A percentile compares a stretch with the other conserved stretches of the same genome.
These are phyloP conservation scores for Dryadomyces quercus-mongolicae DNA, from an alignment of 2,329 filamentous ascomycete species.

Conservation along the genomic window DNA sequence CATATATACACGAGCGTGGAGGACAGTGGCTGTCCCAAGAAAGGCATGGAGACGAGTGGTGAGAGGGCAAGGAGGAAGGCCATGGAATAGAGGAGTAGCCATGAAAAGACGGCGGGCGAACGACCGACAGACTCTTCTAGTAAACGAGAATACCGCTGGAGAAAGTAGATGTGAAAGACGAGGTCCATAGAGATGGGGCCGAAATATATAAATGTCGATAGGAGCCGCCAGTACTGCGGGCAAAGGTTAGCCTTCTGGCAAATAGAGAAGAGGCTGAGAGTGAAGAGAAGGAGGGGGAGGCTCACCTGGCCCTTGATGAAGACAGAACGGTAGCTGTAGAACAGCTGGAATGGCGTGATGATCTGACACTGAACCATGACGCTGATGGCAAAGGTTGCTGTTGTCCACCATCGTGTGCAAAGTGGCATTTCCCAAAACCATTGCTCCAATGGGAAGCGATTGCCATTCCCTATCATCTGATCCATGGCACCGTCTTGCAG, in stretches of 20 bases:
- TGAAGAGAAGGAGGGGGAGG: neutral
- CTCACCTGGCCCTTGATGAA: slow-evolving; percentile 83
- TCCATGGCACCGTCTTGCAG: slow-evolving; percentile 29
- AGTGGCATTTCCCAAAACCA: slow-evolving; percentile 99
- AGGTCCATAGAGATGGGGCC: slow-evolving; percentile 88
- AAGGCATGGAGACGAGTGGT: slow-evolving; percentile 80
- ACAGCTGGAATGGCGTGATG: slow-evolving; percentile 86
- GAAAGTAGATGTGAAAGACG: slow-evolving; percentile 96
- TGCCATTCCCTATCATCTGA: slow-evolving; percentile 37
- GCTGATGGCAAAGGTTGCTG: slow-evolving; percentile 77
- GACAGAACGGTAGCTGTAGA: slow-evolving; percentile 89
- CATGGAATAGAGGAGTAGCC: slow-evolving; percentile 80
- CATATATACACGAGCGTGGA: slow-evolving; percentile 96
- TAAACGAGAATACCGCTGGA: slow-evolving; percentile 88
- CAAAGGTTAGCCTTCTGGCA: slow-evolving; percentile 1
- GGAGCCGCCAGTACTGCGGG: slow-evolving; percentile 84
- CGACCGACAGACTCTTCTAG: slow-evolving; percentile 90
- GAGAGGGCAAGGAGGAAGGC: slow-evolving; percentile 69
- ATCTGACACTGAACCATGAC: slow-evolving; percentile 88
- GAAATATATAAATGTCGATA: slow-evolving; percentile 96
- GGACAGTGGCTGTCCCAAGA: slow-evolving; percentile 84
- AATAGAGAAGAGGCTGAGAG: neutral
- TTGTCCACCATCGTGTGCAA: slow-evolving; percentile 94
- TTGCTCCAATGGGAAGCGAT: slow-evolving; percentile 71
- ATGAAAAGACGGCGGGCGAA: slow-evolving; percentile 87